Base-by-base conservation (phyloP, 208 protist genomes). In the Leishmania turanica region DNA sequence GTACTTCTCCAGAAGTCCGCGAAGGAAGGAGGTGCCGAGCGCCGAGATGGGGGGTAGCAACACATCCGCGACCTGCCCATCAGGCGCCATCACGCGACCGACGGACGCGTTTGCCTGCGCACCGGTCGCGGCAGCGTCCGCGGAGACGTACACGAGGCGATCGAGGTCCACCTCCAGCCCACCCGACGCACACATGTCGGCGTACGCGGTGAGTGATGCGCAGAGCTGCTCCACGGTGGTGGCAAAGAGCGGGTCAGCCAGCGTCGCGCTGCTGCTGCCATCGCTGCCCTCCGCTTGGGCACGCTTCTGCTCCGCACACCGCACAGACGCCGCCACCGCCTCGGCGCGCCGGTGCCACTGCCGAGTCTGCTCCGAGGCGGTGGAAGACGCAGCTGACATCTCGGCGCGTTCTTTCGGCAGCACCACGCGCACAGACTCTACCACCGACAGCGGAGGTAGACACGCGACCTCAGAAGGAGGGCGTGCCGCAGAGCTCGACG, bases 1-100 rank as follows among this genome's bases (percentile, higher is more conserved):
- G 77, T 96, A 80, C 77, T 93, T 79, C 51, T 88, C 87, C 34
- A 97, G 86, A 73, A 97, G 82, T 17, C 86, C 71, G 24, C 79
- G 84, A 47, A 88, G 31, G 71, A 90, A 90, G 45, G 86, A 82
- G 75, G 81, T 69, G 34, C 87, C 87, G 34, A 88, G 82, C 19
- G 71, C 84, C 27, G 87, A 90, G 66, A 90, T 74, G 9, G 78
- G 78, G 7, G 83, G 80, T 19, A 89, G 80, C 27, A 78, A 24
- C 27, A 88, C 79, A 54, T 79, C 80, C 8, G 7, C 17, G 42
- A 79, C 70, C 21, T 62, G 47, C 15, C 80, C 80, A 40, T 68
- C 81, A 1, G 72, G 19, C 2, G 37, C 68, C 37, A 66, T 34
- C 54, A 69, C 51, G 17, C 77, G 70, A 47, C 82, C 82, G 2